Base-by-base conservation (phyloP, 2,329 filamentous ascomycete genomes). In the Fusarium sp. region DNA sequence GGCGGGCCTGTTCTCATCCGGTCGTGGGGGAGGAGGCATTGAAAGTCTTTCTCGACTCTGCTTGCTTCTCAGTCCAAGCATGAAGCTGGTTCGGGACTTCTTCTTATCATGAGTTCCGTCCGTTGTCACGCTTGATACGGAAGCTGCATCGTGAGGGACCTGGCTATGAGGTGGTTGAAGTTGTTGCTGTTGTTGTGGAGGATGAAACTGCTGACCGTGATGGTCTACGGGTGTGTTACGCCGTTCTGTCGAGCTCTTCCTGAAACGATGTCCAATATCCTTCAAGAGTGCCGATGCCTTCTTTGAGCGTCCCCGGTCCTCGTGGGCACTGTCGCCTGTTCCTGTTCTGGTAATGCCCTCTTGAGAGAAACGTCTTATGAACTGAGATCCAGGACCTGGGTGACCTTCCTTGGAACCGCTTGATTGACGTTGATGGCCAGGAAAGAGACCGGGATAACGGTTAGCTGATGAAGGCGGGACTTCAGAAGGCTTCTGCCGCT, bases 381-480 rank as follows among this genome's bases (percentile, higher is more conserved):
- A 73, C n/a, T 72, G 75, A 8, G 67, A 54, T 18, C 44, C 50
- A 55, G 64, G 64, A 27, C 49, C 54, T 32, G 55, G 46, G 13
- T 42, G 59, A 3, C 38, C 61, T 17, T 72, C 60, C 17, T 68
- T 52, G 5, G 71, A 60, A n/a, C 63, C 63, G 27, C 63, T 68
- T 45, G 75, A 70, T 27, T 69, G 64, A 45, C 67, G 69, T 30
- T 69, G 68, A 27, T 68, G 73, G 18, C 58, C 69, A 41, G 79
- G 79, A 70, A 88, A 87, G 17, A 86, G 79, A n/a, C 81, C 79
- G 6, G 85, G 85, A 64, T 84, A 88, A 46, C 85, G 81, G 67
- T 85, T 81, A 12, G 86, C 83, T 7, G 87, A 85, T 7, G 85
- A 85, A 9, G 87, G 86, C 9, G 86, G 86, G 40, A 85, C 79